Base-by-base conservation (phyloP, 352 stramenopile species). In the Phytophthora quininea region DNA sequence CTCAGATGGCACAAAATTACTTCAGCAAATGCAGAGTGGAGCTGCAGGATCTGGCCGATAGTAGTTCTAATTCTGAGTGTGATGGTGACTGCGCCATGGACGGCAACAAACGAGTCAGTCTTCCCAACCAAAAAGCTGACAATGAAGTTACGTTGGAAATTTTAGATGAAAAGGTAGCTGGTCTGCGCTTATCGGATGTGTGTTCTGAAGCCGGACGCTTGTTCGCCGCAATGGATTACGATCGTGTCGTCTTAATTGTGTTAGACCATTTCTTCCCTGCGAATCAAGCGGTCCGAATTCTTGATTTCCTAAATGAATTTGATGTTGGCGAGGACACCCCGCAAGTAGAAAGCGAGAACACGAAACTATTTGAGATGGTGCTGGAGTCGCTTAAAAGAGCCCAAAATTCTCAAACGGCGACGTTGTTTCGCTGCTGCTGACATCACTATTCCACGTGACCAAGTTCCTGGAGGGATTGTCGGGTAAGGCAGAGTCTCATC, bases 241-340 rank as follows among this genome's bases (percentile, higher is more conserved):
- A 89, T 46, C 57, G 72, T 24, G 79, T 83, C 6, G 57, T 86
- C 9, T 71, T 64, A 0, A 45, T 75, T 51, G 45, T 91, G 24
- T 53, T 89, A 2, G 67, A 38, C 1, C 74, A 90, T 50, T 91
- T 89, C 35, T 91, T 91, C 35, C 79, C 84, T 12, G 57, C 58
- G 19, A 79, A 73, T 1, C 79, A 89, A 38, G 46, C 50, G 14
- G 65, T 78, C 7, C 80, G 84, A 2, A 69, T 92, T 27, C 58
- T 66, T 10, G 84, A 90, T 14, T 71, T 92, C 14, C 56, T 92
- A 4, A 69, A 82, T 2, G 84, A 92, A 27, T 90, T 89, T 60
- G 60, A 73, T 8, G 40, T 50, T n/a, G 71, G 69, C 4, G 66
- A 77, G 29, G 60, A 69, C n/a, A 50, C 57, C 8, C n/a, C 30